Evolutionary conservation across 352 stramenopile genomes (phyloP).

Genomic region (Peronospora farinosa): DNA sequence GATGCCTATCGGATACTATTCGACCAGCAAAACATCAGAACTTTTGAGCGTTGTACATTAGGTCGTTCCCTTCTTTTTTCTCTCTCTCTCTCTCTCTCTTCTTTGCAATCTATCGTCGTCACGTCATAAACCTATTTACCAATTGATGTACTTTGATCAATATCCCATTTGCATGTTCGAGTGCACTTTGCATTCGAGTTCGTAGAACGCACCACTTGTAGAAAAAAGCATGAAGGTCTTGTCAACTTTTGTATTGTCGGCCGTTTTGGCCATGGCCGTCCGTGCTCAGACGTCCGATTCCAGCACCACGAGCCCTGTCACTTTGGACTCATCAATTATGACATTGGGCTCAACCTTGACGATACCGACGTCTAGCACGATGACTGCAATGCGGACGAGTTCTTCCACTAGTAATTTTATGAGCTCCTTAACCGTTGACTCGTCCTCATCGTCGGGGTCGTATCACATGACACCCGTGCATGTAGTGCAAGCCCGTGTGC

Average conservation of each 20-base stretch:
- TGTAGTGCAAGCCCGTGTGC: slow-evolving; percentile 65
- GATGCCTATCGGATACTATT: not conserved
- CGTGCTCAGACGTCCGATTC: slow-evolving; percentile 18
- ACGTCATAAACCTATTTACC: too few relatives aligned
- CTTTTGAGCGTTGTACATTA: not conserved
- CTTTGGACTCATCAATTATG: not conserved
- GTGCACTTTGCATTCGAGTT: slow-evolving; percentile 18
- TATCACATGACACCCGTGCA: slow-evolving; percentile 74
- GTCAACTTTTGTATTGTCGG: slow-evolving; percentile 22
- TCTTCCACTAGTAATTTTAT: slow-evolving; percentile 36
- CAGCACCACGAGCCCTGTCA: slow-evolving; percentile 26
- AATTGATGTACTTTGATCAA: slow-evolving; percentile 3
- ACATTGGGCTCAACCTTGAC: too few relatives aligned
- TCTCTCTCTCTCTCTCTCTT: not conserved
- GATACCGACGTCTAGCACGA: too few relatives aligned
- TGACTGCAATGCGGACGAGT: slow-evolving; percentile 2
- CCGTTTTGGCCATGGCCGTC: slow-evolving; percentile 14
- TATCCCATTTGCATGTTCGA: slow-evolving; percentile 38
- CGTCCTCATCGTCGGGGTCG: slow-evolving; percentile 25
- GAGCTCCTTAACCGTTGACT: slow-evolving; percentile 21
- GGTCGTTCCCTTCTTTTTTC: not conserved
- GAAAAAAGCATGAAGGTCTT: slow-evolving; percentile 29
- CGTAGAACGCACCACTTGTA: slow-evolving; percentile 26
- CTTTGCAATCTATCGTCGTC: slow-evolving; percentile 3
- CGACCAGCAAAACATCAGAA: not conserved